A percentile compares a stretch with the other conserved stretches of the same genome.
Evolutionary conservation across 176 grass and related monocot genomes (phyloP).

Genomic region (Melocanna baccifera): DNA sequence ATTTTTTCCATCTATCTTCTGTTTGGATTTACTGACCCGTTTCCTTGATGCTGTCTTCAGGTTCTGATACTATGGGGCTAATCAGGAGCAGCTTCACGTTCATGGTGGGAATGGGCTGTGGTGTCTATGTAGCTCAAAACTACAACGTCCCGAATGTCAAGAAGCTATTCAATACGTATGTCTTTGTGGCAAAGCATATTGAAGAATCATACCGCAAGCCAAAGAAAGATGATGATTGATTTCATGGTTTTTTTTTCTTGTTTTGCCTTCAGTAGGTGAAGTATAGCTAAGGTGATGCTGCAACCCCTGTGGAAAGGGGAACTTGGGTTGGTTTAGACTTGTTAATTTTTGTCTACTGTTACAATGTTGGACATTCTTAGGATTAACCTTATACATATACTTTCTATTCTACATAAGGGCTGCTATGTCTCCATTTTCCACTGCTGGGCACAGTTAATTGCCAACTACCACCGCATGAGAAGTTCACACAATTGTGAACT

Average conservation of each 20-base stretch:
- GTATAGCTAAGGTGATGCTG: background rate
- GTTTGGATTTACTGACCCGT: background rate
- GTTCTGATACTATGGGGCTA: slow-evolving; percentile 37
- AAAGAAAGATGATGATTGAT: slow-evolving; percentile 54
- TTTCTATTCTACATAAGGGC: background rate
- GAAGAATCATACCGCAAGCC: slow-evolving; percentile 62
- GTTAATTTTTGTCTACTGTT: background rate
- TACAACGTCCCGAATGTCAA: slow-evolving; percentile 60
- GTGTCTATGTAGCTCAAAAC: slow-evolving; percentile 50
- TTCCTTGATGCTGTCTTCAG: background rate
- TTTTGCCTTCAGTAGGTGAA: background rate
- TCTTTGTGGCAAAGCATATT: slow-evolving; percentile 44
- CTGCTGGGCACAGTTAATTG: background rate
- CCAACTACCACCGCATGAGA: background rate
- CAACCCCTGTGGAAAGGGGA: background rate
- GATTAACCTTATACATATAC: background rate
- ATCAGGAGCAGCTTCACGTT: slow-evolving; percentile 47
- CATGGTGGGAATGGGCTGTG: slow-evolving; percentile 47
- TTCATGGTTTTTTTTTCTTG: background rate
- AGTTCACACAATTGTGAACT: background rate
- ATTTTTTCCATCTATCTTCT: background rate
- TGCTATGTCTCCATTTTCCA: background rate
- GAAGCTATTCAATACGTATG: slow-evolving; percentile 45
- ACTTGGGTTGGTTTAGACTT: background rate
- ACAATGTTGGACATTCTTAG: background rate